Conservation (phyloP, 768 basidiomycete genomes). For the Calocybe cyanea region DNA sequence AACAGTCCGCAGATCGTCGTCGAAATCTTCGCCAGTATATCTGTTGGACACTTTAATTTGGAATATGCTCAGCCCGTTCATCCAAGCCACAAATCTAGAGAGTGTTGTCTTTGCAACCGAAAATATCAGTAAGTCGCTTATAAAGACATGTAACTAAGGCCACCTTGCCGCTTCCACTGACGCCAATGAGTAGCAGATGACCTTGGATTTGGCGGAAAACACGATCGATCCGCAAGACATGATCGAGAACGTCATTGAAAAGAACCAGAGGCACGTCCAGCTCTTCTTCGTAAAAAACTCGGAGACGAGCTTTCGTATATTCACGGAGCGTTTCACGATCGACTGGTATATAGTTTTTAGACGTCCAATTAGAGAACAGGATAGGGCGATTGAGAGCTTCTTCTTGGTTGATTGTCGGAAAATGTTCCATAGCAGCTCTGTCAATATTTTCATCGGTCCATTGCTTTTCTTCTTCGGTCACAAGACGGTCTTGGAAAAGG, state of each 20-base stretch:
- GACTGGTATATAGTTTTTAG: slow-evolving; percentile 93
- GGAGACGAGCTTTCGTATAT: slow-evolving; percentile 92
- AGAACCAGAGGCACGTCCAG: slow-evolving; percentile 95
- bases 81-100: slow-evolving; percentile 99
- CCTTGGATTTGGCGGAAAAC: slow-evolving; percentile 99
- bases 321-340: slow-evolving; percentile 91
- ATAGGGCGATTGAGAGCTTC: slow-evolving; percentile 89
- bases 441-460: slow-evolving; percentile 98
- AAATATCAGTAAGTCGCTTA: slow-evolving; percentile 9
- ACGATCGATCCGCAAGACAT: slow-evolving; percentile 95
- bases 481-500: slow-evolving; percentile 96
- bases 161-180: slow-evolving; percentile 98
- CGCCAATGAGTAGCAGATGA: slow-evolving; percentile 93
- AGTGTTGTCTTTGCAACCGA: slow-evolving; percentile 72
- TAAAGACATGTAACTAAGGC: slow-evolving; percentile 14
- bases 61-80: slow-evolving; percentile 98
- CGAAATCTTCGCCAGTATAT: slow-evolving; percentile 98
- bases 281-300: slow-evolving; percentile 99
- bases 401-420: slow-evolving; percentile 86
- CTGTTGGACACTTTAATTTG: slow-evolving; percentile 99
- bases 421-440: slow-evolving; percentile 75
- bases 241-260: slow-evolving; percentile 98
- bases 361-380: slow-evolving; percentile 99
- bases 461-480: slow-evolving; percentile 83
- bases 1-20: slow-evolving; percentile 93